Conservation (phyloP, 1,284 basidiomycete species). For the Cryptococcus amylolentus region DNA sequence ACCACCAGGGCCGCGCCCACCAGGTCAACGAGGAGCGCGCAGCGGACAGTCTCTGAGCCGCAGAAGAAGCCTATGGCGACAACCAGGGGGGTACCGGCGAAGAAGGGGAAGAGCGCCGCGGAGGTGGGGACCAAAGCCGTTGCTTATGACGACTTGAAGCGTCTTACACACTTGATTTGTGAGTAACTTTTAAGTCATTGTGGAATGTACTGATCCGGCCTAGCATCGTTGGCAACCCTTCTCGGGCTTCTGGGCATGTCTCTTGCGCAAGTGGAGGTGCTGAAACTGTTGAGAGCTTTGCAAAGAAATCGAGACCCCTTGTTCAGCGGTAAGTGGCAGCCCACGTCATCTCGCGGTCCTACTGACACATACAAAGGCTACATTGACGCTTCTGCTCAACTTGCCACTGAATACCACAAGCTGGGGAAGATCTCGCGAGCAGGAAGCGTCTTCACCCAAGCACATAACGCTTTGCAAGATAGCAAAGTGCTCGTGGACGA, state of each 20-base stretch:
- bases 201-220: slow-evolving; percentile 14
- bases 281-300: slow-evolving; percentile 57
- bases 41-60: slow-evolving; percentile 20
- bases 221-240: slow-evolving; percentile 63
- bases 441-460: slow-evolving; percentile 59
- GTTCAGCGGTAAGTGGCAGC: slow-evolving; percentile 24
- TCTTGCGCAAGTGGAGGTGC: slow-evolving; percentile 52
- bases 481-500: slow-evolving; percentile 16
- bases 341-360: neutral
- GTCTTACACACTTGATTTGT: slow-evolving; percentile 58
- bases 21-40: slow-evolving; percentile 7
- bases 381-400: slow-evolving; percentile 61
- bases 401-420: slow-evolving; percentile 71
- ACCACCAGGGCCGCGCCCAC: slow-evolving; percentile 12
- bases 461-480: slow-evolving; percentile 51
- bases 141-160: slow-evolving; percentile 56
- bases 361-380: slow-evolving; percentile 54
- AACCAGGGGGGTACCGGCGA: neutral
- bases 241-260: slow-evolving; percentile 62
- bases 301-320: slow-evolving; percentile 55
- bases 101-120: neutral
- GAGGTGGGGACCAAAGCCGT: slow-evolving; percentile 9
- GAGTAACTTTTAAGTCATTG: slow-evolving; percentile 22
- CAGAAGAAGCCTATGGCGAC: neutral
- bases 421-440: slow-evolving; percentile 72